Conservation (phyloP, 352 stramenopile species). For the Globisporangium spiculum region DNA sequence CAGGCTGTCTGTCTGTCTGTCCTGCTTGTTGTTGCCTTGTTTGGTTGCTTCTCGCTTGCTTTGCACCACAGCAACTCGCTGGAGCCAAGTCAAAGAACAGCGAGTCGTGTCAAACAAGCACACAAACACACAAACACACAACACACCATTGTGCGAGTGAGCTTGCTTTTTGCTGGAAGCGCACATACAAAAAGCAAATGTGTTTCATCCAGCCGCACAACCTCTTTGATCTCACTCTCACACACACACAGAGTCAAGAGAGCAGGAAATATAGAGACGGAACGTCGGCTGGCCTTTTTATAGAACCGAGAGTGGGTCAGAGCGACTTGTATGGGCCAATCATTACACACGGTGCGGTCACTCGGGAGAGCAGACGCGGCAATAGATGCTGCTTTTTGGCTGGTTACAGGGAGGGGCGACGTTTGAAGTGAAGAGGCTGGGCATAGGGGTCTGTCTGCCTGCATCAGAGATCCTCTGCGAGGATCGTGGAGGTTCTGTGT, state of each 20-base stretch:
- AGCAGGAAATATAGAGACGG: conserved; percentile 3
- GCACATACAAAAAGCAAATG: conserved; percentile 6
- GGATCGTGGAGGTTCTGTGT: neutral
- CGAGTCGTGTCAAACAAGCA: neutral
- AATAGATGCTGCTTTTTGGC: too few species aligned
- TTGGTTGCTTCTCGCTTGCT: neutral
- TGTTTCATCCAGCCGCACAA: neutral
- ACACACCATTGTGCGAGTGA: neutral
- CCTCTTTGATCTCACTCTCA: neutral
- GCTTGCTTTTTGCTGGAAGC: neutral
- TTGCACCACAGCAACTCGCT: neutral
- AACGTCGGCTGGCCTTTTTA: neutral
- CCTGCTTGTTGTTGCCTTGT: neutral
- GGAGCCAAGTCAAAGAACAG: neutral
- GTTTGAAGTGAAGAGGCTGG: conserved; percentile 7
- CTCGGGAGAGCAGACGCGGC: neutral
- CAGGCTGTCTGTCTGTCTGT: neutral
- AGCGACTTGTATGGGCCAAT: neutral
- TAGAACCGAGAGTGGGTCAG: neutral
- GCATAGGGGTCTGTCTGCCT: neutral
- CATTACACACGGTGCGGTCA: conserved; percentile 6
- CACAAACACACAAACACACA: neutral
- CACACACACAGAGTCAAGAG: conserved; percentile 2
- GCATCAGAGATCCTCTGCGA: neutral
- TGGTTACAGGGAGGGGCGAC: neutral